Percentiles rank a stretch among this genome's conserved stretches.
These are phyloP conservation scores for Alternaria brassicicola DNA, from an alignment of 2,329 filamentous ascomycete genomes.

Conservation along the genomic window DNA sequence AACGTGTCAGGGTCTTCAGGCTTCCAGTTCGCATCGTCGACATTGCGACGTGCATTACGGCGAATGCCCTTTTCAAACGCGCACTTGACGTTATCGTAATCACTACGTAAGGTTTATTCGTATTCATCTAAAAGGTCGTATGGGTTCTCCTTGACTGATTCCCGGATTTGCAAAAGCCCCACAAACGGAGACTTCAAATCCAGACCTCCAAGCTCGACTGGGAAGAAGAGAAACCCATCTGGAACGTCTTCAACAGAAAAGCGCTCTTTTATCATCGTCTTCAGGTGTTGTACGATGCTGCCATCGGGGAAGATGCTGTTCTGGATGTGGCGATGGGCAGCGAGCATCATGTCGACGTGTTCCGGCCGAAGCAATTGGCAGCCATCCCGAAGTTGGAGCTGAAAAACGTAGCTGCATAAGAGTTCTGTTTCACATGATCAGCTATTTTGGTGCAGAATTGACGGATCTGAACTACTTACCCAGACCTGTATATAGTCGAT, in stretches of 20 bases:
- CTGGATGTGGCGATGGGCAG: constrained; percentile 58
- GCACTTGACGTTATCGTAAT: constrained; percentile 44
- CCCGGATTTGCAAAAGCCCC: constrained; percentile 53
- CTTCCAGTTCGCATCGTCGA: constrained; percentile 16
- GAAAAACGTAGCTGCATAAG: constrained; percentile 60
- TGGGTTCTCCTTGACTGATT: constrained; percentile 40
- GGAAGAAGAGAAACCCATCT: constrained; percentile 61
- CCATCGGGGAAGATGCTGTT: constrained; percentile 52
- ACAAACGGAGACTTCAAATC: constrained; percentile 60
- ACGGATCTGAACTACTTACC: constrained; percentile 2
- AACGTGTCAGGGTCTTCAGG: constrained; percentile 28
- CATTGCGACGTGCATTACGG: not conserved
- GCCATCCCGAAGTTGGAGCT: constrained; percentile 60
- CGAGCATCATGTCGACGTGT: constrained; percentile 61
- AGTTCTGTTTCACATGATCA: constrained; percentile 54
- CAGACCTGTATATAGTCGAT: constrained; percentile 41
- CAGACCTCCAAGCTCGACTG: constrained; percentile 58
- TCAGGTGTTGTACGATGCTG: constrained; percentile 47
- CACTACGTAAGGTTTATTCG: constrained; percentile 39
- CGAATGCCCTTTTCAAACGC: constrained; percentile 38
- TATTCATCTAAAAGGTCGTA: constrained; percentile 53
- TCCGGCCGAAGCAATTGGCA: constrained; percentile 60
- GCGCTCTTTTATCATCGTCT: constrained; percentile 57
- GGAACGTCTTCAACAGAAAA: constrained; percentile 59
- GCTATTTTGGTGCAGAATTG: not conserved